Conservation (phyloP, 305 asterid genomes). For the Fraxinus angustifolia region DNA sequence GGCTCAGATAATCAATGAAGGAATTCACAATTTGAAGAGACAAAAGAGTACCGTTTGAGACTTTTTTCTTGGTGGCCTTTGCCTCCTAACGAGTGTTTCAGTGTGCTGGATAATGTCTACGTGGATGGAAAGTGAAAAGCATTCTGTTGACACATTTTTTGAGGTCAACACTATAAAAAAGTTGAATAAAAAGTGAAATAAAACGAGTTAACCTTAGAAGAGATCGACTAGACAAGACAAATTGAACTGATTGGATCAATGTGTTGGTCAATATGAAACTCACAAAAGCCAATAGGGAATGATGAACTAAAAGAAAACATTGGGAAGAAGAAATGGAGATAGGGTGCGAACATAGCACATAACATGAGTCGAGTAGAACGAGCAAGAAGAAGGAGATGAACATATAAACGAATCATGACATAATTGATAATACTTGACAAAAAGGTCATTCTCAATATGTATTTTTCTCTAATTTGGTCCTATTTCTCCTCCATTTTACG, state of each 20-base stretch:
- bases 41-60: not conserved
- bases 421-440: not conserved
- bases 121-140: too few relatives aligned
- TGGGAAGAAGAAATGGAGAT: not conserved
- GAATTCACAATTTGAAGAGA: not conserved
- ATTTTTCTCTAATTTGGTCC: too few relatives aligned
- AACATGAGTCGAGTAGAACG: too few relatives aligned
- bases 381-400: too few relatives aligned
- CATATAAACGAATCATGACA: too few relatives aligned
- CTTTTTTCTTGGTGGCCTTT: too few relatives aligned
- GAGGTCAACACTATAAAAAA: too few relatives aligned
- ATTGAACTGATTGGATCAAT: not conserved
- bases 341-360: too few relatives aligned
- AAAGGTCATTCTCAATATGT: not conserved
- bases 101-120: too few relatives aligned
- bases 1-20: not conserved
- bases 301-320: not conserved
- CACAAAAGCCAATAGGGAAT: not conserved
- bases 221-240: not conserved
- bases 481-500: not conserved
- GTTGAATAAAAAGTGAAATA: not conserved
- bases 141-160: too few relatives aligned
- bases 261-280: not conserved
- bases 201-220: not conserved
- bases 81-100: too few relatives aligned